Evolutionary conservation across 2,329 filamentous ascomycete genomes (phyloP).

Genomic region (Trichoderma endophyticum): DNA sequence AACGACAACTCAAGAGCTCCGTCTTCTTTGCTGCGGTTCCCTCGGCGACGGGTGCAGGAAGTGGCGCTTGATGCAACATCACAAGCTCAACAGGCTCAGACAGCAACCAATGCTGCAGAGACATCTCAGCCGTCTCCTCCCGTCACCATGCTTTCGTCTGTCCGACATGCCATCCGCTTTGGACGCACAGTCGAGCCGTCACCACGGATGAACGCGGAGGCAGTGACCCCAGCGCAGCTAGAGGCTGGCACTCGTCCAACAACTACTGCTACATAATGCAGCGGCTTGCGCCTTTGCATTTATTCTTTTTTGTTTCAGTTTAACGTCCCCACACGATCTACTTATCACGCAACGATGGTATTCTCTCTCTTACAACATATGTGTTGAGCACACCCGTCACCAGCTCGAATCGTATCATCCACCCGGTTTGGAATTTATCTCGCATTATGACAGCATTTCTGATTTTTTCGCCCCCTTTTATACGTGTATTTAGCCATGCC

Average conservation of each 20-base stretch:
- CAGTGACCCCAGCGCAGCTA: slow-evolving; percentile 45
- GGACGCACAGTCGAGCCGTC: slow-evolving; percentile 28
- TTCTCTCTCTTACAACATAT: slow-evolving; percentile 29
- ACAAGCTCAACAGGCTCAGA: not conserved
- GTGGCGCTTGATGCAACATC: not conserved
- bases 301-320: not conserved
- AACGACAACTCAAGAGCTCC: slow-evolving; percentile 3
- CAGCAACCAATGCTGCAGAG: not conserved
- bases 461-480: slow-evolving; percentile 21
- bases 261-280: slow-evolving; percentile 8
- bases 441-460: slow-evolving; percentile 27
- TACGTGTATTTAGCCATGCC: not conserved
- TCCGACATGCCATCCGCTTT: slow-evolving; percentile 34
- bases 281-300: not conserved
- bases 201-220: slow-evolving; percentile 20
- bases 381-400: slow-evolving; percentile 27
- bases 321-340: not conserved
- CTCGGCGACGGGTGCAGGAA: not conserved
- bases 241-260: slow-evolving; percentile 41
- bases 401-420: slow-evolving; percentile 25
- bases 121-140: not conserved
- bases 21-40: slow-evolving; percentile 1
- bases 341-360: slow-evolving; percentile 26
- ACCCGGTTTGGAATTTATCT: slow-evolving; percentile 23
- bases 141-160: slow-evolving; percentile 31